Evolutionary conservation across 176 grass and related monocot genomes (phyloP).

Genomic region (Elaeis guineensis): DNA sequence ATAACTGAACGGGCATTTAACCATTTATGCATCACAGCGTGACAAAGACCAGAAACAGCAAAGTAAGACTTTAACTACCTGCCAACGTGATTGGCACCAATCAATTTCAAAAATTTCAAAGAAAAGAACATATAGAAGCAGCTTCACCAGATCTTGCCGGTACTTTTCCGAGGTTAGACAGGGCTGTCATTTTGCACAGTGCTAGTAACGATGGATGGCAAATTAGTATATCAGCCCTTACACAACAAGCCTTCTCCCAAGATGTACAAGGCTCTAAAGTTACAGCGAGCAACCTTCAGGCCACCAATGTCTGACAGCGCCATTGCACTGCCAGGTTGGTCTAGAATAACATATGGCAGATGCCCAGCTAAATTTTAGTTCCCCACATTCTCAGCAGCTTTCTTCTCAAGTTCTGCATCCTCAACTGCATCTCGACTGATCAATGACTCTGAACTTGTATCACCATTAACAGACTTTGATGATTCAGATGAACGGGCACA

Average conservation of each 20-base stretch:
- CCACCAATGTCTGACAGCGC: conserved; percentile 8
- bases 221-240: conserved; percentile 4
- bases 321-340: conserved; percentile 18
- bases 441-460: not conserved
- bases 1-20: too few species aligned
- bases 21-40: too few species aligned
- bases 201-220: not conserved
- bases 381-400: conserved; percentile 13
- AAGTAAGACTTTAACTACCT: conserved; percentile 1
- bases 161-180: conserved; percentile 10
- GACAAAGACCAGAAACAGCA: too few species aligned
- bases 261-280: conserved; percentile 16
- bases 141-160: conserved; percentile 11
- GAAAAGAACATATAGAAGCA: conserved; percentile 8
- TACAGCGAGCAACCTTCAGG: conserved; percentile 10
- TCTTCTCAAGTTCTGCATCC: conserved; percentile 13
- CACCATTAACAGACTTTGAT: not conserved
- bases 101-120: conserved; percentile 21
- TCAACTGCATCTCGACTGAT: conserved; percentile 8
- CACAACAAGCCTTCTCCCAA: conserved; percentile 12
- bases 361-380: conserved; percentile 14
- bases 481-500: conserved; percentile 7
- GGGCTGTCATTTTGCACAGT: conserved; percentile 19
- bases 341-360: not conserved
- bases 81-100: conserved; percentile 17